Base-by-base conservation (phyloP, 2,329 filamentous ascomycete genomes). In the Fusarium sp. region DNA sequence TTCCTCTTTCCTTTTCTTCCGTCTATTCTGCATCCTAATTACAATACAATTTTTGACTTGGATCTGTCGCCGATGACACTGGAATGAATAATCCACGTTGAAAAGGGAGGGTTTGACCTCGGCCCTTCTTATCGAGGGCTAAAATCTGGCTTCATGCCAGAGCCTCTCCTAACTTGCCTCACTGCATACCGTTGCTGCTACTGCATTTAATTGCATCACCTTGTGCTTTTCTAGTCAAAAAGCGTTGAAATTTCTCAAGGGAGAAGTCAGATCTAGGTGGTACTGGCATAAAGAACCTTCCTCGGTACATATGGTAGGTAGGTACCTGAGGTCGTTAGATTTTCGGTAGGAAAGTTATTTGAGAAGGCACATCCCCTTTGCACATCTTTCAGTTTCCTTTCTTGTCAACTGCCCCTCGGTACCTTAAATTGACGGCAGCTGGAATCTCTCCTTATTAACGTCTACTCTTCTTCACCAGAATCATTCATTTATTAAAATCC, bases 81-180 rank as follows among this genome's bases (percentile, higher is more conserved):
- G 64, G 64, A 67, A 67, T 67, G 64, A 17, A 37, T 48, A 13
- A 29, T 36, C 36, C n/a, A 52, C 33, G 47, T 45, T 17, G 19
- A 19, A 49, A 50, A 54, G 56, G 52, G 57, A 42, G 49, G 49
- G 29, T 41, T 35, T 17, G 44, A 48, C 49, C 39, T 54, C 11
- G 42, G 41, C 38, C 61, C 38, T 29, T 49, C 13, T 27, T 33
- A 47, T 33, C 29, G 37, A 39, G 44, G 23, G 45, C 43, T 27
- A 25, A 41, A 48, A 52, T 49, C 56, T 51, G 47, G 41, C 49
- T 53, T 45, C 64, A 63, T 67, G 39, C 64, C 63, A 67, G 61
- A 54, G 46, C n/a, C 8, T 59, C 35, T 37, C 32, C 31, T 42
- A 46, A 32, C 56, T 41, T 15, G 49, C 32, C 41, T 45, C 11